Conservation (phyloP, 106 monocot species). For the Platanthera zijinensis region DNA sequence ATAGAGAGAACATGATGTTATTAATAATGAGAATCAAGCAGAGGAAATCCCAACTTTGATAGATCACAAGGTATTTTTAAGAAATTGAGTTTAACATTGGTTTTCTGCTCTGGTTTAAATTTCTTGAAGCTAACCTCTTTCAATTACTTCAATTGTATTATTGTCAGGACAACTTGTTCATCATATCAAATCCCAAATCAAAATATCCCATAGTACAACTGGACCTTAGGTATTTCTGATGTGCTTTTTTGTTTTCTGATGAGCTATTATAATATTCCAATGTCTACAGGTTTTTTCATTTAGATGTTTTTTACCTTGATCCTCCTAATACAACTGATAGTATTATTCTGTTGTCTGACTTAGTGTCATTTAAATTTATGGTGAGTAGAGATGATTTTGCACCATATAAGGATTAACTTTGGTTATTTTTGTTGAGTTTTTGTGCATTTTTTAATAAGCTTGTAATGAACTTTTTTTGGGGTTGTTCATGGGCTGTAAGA, state of each 20-base stretch:
- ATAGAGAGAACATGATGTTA: constrained; percentile 49
- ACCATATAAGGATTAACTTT: background rate
- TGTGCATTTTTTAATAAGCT: background rate
- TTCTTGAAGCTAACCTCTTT: background rate
- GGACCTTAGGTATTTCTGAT: constrained; percentile 60
- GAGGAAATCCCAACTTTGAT: constrained; percentile 87
- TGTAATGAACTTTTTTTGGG: background rate
- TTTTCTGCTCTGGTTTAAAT: background rate
- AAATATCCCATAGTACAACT: constrained; percentile 89
- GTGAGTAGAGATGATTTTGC: background rate
- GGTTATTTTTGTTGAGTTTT: background rate
- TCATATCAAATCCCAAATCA: constrained; percentile 94
- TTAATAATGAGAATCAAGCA: constrained; percentile 78
- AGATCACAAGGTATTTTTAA: constrained; percentile 65
- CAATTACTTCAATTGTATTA: background rate
- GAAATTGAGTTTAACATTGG: background rate
- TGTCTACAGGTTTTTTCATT: background rate
- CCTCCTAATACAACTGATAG: background rate
- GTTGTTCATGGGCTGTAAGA: background rate
- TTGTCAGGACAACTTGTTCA: constrained; percentile 83
- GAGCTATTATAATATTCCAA: background rate
- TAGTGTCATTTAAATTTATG: background rate
- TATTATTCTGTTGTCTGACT: background rate
- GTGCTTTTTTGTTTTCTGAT: background rate
- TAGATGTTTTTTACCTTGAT: background rate